These are phyloP conservation scores for Nakazawaea pomicola DNA, from an alignment of 805 yeast species.

Conservation along the genomic window DNA sequence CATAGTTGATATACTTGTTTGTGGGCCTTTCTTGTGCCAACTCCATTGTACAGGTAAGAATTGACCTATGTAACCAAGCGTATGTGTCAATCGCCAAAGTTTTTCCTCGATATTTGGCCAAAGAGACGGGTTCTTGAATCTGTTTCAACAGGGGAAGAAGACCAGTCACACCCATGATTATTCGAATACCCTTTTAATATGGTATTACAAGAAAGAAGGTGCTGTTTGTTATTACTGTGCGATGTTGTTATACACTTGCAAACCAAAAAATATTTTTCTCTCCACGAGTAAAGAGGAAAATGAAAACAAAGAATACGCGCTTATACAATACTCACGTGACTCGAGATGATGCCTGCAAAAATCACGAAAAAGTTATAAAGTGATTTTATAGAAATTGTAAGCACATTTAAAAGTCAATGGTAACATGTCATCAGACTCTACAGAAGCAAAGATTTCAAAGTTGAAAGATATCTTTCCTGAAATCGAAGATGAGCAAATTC, in stretches of 20 bases:
- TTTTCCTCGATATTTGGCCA: conserved; percentile 63
- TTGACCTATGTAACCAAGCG: conserved; percentile 92
- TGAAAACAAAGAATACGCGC: too few species aligned
- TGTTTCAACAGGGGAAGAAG: conserved; percentile 74
- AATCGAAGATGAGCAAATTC: conserved; percentile 33
- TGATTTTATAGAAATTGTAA: too few species aligned
- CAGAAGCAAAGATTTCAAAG: conserved; percentile 33
- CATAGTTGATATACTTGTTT: conserved; percentile 62
- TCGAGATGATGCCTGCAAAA: too few species aligned
- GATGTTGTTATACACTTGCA: too few species aligned
- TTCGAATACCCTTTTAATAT: too few species aligned
- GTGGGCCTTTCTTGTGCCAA: conserved; percentile 70
- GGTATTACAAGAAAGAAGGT: too few species aligned
- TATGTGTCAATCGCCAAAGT: conserved; percentile 92
- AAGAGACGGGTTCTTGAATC: conserved; percentile 55
- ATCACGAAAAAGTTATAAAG: too few species aligned
- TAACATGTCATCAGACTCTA: conserved; percentile 14
- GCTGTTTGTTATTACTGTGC: too few species aligned
- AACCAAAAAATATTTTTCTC: too few species aligned
- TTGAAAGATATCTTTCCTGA: conserved; percentile 36
- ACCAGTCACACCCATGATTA: conserved; percentile 76
- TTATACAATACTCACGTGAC: too few species aligned
- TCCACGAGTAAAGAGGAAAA: too few species aligned
- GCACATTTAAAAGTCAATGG: too few species aligned
- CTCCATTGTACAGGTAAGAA: conserved; percentile 78